Percentiles rank a stretch among this genome's conserved stretches.
phyloP scores from a whole-genome alignment of 2,329 filamentous ascomycete species.

The Stromatinia cepivora region DNA sequence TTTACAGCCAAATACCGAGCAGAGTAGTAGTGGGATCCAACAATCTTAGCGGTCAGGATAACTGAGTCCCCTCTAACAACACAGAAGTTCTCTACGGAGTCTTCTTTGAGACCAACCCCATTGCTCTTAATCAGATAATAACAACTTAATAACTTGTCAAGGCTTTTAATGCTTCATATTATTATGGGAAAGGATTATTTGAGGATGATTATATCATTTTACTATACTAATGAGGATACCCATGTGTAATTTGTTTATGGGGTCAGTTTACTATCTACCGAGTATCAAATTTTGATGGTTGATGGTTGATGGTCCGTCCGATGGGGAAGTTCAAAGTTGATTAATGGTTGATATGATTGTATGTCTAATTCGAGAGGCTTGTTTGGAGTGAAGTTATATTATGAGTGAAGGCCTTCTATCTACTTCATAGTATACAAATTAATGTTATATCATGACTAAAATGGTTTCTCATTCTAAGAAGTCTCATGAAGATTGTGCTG shows the following conservation, averaged over 20 bases:
- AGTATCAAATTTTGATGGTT: conserved; percentile 3
- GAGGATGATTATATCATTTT: background rate
- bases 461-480: background rate
- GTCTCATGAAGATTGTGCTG: background rate
- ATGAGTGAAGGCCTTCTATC: background rate
- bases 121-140: background rate
- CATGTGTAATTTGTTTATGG: background rate
- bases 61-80: background rate
- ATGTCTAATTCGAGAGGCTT: background rate
- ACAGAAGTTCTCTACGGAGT: background rate
- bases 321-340: background rate
- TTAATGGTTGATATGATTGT: background rate
- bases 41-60: conserved; percentile 4
- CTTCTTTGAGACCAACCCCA: background rate
- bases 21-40: background rate
- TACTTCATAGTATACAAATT: background rate
- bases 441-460: background rate
- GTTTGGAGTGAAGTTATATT: background rate
- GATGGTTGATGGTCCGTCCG: too few relatives aligned
- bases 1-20: background rate
- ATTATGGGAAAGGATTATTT: background rate
- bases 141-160: conserved; percentile 4
- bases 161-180: conserved; percentile 1
- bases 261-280: background rate
- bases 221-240: background rate